A percentile compares a stretch with the other conserved stretches of the same genome.
These are phyloP conservation scores for Bipolaris zeicola DNA, from an alignment of 2,329 filamentous ascomycete genomes.

Conservation along the genomic window DNA sequence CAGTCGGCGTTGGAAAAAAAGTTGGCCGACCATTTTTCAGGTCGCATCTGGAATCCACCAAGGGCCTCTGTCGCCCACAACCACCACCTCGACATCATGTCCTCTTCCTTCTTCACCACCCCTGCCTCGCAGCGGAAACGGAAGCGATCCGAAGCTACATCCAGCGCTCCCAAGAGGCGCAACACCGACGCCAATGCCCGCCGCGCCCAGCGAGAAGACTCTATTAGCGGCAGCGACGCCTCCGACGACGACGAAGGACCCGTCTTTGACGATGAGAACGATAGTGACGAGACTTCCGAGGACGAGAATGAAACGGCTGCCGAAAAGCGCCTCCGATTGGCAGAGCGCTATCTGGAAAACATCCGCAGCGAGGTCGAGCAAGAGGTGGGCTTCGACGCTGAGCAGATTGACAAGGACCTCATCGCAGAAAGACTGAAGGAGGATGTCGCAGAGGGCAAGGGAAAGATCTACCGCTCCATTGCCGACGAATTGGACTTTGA, in stretches of 20 bases:
- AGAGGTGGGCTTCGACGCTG: conserved; percentile 87
- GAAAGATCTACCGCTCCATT: conserved; percentile 82
- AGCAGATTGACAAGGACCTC: conserved; percentile 88
- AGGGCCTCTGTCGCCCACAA: conserved; percentile 1
- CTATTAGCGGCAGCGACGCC: conserved; percentile 81
- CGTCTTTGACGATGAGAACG: conserved; percentile 44
- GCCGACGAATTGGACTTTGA: conserved; percentile 74
- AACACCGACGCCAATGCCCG: conserved; percentile 55
- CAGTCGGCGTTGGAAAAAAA: conserved; percentile 40
- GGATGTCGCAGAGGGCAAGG: conserved; percentile 90
- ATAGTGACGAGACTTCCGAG: conserved; percentile 64
- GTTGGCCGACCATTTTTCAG: conserved; percentile 34
- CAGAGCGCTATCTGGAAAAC: conserved; percentile 91
- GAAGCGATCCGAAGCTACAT: conserved; percentile 65
- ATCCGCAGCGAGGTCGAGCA: conserved; percentile 75
- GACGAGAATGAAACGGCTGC: conserved; percentile 86
- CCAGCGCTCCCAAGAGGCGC: conserved; percentile 66
- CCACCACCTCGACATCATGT: conserved; percentile 49
- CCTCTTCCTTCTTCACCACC: conserved; percentile 93
- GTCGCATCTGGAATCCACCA: neutral
- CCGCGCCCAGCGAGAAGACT: conserved; percentile 68
- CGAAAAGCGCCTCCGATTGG: conserved; percentile 82
- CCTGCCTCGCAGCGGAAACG: conserved; percentile 89
- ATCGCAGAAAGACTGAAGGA: conserved; percentile 85
- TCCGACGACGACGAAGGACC: conserved; percentile 66